Evolutionary conservation across 768 basidiomycete genomes (phyloP).

Genomic region (Exidia glandulosa): DNA sequence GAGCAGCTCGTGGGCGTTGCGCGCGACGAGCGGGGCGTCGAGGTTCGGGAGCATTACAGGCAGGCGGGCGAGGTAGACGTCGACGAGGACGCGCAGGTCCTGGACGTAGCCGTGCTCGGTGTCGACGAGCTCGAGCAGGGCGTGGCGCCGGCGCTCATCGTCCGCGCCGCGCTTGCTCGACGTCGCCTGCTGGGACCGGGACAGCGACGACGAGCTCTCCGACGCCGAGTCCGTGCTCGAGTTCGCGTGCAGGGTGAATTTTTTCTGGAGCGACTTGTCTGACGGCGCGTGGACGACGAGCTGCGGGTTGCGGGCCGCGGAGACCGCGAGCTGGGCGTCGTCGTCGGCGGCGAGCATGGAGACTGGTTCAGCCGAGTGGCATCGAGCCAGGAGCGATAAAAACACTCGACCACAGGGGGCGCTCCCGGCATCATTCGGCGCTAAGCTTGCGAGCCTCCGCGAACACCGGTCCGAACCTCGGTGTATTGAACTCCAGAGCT

Average conservation of each 20-base stretch:
- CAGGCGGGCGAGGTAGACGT: slow-evolving; percentile 25
- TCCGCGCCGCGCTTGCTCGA: neutral
- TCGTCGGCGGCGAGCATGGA: too few species aligned
- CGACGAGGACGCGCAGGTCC: slow-evolving; percentile 46
- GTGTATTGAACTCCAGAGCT: too few species aligned
- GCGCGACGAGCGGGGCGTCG: slow-evolving; percentile 48
- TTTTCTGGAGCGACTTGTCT: neutral
- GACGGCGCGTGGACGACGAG: neutral
- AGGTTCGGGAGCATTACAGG: slow-evolving; percentile 29
- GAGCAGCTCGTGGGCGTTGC: slow-evolving; percentile 61
- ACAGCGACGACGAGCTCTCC: too few species aligned
- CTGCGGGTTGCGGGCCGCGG: too few species aligned
- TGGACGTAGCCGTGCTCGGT: slow-evolving; percentile 77
- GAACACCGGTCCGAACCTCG: too few species aligned
- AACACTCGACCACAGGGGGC: too few species aligned
- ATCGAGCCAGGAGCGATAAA: too few species aligned
- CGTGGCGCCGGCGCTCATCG: slow-evolving; percentile 39
- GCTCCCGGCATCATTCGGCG: too few species aligned
- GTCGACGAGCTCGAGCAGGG: slow-evolving; percentile 71
- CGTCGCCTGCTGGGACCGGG: too few species aligned
- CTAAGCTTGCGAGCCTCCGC: too few species aligned
- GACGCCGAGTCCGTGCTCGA: neutral
- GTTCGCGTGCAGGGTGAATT: neutral
- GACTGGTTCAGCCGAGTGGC: too few species aligned
- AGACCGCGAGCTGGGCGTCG: too few species aligned